phyloP scores from a whole-genome alignment of 306 rosid species.

The Aeschynomene evenia region DNA sequence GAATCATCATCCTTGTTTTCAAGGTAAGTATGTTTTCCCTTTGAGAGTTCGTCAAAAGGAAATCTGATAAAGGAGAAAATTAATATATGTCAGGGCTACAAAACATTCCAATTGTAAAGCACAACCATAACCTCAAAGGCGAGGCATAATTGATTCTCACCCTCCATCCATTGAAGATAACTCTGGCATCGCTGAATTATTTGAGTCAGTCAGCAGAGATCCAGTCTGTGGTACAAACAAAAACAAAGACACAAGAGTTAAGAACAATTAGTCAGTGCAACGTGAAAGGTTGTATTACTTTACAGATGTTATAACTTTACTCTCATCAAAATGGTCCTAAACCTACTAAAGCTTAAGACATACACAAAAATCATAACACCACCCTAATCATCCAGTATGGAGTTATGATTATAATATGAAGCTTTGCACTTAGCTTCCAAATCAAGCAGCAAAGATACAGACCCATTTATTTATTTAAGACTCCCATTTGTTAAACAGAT shows the following conservation, averaged over 20 bases:
- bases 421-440: not conserved
- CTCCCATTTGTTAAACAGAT: not conserved
- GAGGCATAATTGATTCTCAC: conserved; percentile 33
- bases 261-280: conserved; percentile 18
- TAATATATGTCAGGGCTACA: conserved; percentile 1
- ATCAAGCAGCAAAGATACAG: conserved; percentile 5
- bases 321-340: conserved; percentile 1
- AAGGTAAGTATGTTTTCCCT: conserved; percentile 24
- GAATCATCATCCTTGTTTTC: conserved; percentile 63
- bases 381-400: not conserved
- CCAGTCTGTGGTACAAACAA: conserved; percentile 39
- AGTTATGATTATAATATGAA: not conserved
- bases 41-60: conserved; percentile 53
- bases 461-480: not conserved
- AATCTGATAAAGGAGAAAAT: conserved; percentile 45
- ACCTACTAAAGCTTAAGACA: not conserved
- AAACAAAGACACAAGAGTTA: conserved; percentile 1
- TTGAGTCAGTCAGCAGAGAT: conserved; percentile 41
- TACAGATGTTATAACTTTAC: not conserved
- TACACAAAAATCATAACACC: not conserved
- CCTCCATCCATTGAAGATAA: conserved; percentile 44
- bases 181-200: conserved; percentile 23
- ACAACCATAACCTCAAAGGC: not conserved
- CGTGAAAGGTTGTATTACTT: not conserved
- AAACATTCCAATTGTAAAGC: not conserved